Conservation (phyloP, 2,329 filamentous ascomycete species). For the Ascochyta koolunga region DNA sequence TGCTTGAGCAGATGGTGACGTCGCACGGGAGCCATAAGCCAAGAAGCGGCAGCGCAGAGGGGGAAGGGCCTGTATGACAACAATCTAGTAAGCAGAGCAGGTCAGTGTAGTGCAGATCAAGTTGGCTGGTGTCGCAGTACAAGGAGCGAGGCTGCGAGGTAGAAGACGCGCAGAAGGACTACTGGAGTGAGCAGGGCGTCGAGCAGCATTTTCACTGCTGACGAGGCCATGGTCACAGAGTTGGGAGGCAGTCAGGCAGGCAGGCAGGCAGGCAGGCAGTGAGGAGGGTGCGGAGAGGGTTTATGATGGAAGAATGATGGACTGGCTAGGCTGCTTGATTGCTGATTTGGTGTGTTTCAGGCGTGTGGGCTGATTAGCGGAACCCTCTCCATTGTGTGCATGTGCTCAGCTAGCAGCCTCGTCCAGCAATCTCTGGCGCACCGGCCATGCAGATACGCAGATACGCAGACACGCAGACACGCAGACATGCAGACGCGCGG, state of each 20-base stretch:
- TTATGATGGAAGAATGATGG: conserved; percentile 26
- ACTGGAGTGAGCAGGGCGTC: conserved; percentile 22
- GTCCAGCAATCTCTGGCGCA: too few relatives aligned
- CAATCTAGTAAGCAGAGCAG: conserved; percentile 50
- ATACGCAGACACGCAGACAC: too few relatives aligned
- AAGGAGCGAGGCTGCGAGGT: conserved; percentile 48
- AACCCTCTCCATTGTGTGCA: neutral
- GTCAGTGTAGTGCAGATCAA: conserved; percentile 32
- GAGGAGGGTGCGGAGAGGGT: conserved; percentile 2
- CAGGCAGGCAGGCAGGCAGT: too few relatives aligned
- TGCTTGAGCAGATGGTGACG: conserved; percentile 14
- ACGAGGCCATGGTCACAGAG: neutral
- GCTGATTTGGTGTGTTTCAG: conserved; percentile 9
- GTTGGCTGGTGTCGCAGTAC: conserved; percentile 42
- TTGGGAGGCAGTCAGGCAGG: neutral
- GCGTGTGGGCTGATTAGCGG: conserved; percentile 4
- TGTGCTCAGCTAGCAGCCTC: neutral
- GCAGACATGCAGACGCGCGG: too few relatives aligned
- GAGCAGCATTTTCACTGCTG: conserved; percentile 8
- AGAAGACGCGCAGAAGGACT: conserved; percentile 43
- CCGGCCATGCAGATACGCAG: too few relatives aligned
- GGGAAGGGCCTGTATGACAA: conserved; percentile 59
- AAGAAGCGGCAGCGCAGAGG: conserved; percentile 62
- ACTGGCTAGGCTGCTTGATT: neutral
- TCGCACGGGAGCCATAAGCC: conserved; percentile 63